These are phyloP conservation scores for Mycena floridula DNA, from an alignment of 768 basidiomycete genomes.

Conservation along the genomic window DNA sequence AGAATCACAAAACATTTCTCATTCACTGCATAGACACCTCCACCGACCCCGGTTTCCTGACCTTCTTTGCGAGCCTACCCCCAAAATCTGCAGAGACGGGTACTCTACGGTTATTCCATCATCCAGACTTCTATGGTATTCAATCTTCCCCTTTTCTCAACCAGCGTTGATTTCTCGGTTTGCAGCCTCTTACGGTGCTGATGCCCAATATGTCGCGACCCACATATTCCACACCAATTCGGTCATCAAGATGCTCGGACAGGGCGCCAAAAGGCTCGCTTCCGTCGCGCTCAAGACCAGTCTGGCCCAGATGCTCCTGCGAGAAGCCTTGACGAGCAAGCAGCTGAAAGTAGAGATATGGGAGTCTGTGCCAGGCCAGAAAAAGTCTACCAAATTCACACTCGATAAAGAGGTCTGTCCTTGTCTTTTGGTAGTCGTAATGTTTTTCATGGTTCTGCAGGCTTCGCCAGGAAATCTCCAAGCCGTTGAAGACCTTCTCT, in stretches of 20 bases:
- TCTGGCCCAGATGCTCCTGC: slow-evolving; percentile 74
- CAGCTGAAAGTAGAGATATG: slow-evolving; percentile 94
- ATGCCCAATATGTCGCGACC: slow-evolving; percentile 83
- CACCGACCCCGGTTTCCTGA: slow-evolving; percentile 75
- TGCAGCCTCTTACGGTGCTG: slow-evolving; percentile 83
- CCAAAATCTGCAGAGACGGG: slow-evolving; percentile 71
- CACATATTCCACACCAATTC: slow-evolving; percentile 84
- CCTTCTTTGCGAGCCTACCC: slow-evolving; percentile 58
- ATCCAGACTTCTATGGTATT: slow-evolving; percentile 50
- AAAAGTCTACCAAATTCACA: slow-evolving; percentile 69
- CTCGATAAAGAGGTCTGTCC: slow-evolving; percentile 73
- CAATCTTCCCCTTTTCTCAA: too few species aligned
- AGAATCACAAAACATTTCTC: not conserved
- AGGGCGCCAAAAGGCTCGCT: slow-evolving; percentile 56
- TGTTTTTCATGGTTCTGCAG: slow-evolving; percentile 16
- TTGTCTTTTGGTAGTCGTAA: not conserved
- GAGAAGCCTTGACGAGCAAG: slow-evolving; percentile 85
- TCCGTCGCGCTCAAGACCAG: slow-evolving; percentile 72
- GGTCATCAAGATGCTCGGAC: slow-evolving; percentile 88
- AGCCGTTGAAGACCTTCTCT: slow-evolving; percentile 79
- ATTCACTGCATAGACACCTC: slow-evolving; percentile 54
- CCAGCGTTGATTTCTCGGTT: too few species aligned
- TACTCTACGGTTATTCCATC: slow-evolving; percentile 82
- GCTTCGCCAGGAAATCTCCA: slow-evolving; percentile 62
- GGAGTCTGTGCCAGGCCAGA: slow-evolving; percentile 65